A percentile compares a stretch with the other conserved stretches of the same genome.
Evolutionary conservation across 2,329 filamentous ascomycete species (phyloP).

Genomic region (Cercospora sesami): DNA sequence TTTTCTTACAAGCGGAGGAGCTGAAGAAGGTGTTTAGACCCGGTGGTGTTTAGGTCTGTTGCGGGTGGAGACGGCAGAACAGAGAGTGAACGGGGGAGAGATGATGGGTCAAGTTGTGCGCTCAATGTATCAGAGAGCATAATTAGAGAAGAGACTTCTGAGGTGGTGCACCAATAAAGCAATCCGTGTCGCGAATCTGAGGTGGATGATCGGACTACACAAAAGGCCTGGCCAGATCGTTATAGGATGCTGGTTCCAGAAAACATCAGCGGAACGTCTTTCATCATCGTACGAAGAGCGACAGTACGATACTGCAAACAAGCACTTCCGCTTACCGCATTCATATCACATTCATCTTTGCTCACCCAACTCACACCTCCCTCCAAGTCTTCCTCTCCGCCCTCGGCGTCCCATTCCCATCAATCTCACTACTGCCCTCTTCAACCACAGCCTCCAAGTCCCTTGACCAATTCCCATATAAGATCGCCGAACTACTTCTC

Average conservation of each 20-base stretch:
- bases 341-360: background rate
- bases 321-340: too few species aligned
- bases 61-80: background rate
- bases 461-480: background rate
- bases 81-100: background rate
- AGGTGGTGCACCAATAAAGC: too few species aligned
- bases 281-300: too few species aligned
- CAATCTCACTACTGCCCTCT: background rate
- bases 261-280: too few species aligned
- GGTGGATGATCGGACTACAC: too few species aligned
- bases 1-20: slow-evolving; percentile 6
- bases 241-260: too few species aligned
- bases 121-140: too few species aligned
- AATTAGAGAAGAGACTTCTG: too few species aligned
- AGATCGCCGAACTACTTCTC: background rate
- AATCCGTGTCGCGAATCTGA: too few species aligned
- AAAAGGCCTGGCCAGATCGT: too few species aligned
- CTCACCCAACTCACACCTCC: background rate
- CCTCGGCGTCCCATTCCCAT: background rate
- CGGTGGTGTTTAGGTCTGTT: background rate
- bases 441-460: background rate
- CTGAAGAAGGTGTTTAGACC: slow-evolving; percentile 8
- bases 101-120: too few species aligned
- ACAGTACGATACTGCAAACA: too few species aligned
- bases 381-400: background rate